Evolutionary conservation across 768 basidiomycete genomes (phyloP), one percentile per base, ranked within the genome.

Genomic region (Podaxis rugospora): DNA sequence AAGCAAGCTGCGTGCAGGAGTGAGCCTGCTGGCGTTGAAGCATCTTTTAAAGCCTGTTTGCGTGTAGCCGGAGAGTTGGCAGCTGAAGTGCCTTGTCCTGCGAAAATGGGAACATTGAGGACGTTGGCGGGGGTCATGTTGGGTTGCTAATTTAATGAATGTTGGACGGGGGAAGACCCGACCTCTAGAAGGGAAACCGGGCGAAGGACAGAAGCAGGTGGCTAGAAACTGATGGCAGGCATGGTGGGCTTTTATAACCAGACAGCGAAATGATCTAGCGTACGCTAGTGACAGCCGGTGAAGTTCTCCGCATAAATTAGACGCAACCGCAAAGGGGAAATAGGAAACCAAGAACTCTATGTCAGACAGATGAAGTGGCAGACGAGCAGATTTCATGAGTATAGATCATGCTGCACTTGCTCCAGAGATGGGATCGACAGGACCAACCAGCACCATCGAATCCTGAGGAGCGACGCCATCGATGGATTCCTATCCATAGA

Each of bases 71-170:
- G 58, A 23, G 75, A 63, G 49, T 71, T 72, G 11, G 71, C 57
- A 7, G 71, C 70, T 7, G 73, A 47, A 3, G 79, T 75, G 1
- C 84, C 84, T 62, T 85, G 84, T 3, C 84, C 84, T 42, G 80
- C 73, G 62, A 85, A 85, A 11, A 84, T 66, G 5, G 81, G 84
- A 32, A 61, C 27, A 51, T 61, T 61, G 35, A 54, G 40, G 28
- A n/a, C 2, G 39, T 23, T 27, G 37, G 51, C 18, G 52, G 84
- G 64, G 59, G 73, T 62, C 51, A 72, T 61, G 35, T 7, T 5
- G 40, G 13, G 35, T 11, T 32, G 28, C 9, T 32, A 9, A 32
- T 32, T 32, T 32, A 35, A 7, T 47, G 37, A 27, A 14, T 13
- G 40, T 7, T 37, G 27, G 27, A 16, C 27, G 42, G 37, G n/a